phyloP scores from a whole-genome alignment of 352 stramenopile species.

The Phytophthora cryptogea region DNA sequence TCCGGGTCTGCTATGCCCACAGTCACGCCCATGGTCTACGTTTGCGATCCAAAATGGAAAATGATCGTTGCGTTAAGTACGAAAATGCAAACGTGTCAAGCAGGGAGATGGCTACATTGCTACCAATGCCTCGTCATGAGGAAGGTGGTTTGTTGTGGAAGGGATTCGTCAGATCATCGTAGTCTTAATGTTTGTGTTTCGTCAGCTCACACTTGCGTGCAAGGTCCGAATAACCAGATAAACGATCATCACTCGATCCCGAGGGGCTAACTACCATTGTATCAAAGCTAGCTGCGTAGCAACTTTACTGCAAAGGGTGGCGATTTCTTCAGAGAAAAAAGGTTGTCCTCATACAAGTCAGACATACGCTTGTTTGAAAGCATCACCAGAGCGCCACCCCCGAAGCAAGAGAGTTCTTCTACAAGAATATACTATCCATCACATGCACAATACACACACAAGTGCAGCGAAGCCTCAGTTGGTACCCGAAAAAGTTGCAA shows the following conservation, averaged over 20 bases:
- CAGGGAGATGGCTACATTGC: constrained; percentile 1
- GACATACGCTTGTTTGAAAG: constrained; percentile 89
- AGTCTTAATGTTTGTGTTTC: constrained; percentile 81
- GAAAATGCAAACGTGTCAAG: constrained; percentile 24
- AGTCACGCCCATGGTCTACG: constrained; percentile 20
- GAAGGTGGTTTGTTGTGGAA: not conserved
- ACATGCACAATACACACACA: constrained; percentile 15
- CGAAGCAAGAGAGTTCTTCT: not conserved
- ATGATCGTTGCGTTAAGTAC: constrained; percentile 35
- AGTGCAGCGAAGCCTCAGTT: constrained; percentile 69
- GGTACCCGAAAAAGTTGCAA: constrained; percentile 91
- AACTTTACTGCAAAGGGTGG: constrained; percentile 5
- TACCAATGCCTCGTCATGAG: not conserved
- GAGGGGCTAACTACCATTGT: not conserved
- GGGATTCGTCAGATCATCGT: constrained; percentile 85
- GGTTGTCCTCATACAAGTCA: constrained; percentile 77
- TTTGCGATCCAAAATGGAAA: constrained; percentile 18
- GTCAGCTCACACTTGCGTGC: constrained; percentile 59
- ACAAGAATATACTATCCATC: no score
- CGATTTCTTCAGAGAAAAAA: constrained; percentile 51
- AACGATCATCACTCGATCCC: constrained; percentile 73
- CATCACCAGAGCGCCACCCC: constrained; percentile 57
- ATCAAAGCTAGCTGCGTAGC: not conserved
- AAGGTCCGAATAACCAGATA: constrained; percentile 57
- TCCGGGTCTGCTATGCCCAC: constrained; percentile 61